phyloP scores from a whole-genome alignment of 2,329 filamentous ascomycete genomes.

The Huntiella omanensis region DNA sequence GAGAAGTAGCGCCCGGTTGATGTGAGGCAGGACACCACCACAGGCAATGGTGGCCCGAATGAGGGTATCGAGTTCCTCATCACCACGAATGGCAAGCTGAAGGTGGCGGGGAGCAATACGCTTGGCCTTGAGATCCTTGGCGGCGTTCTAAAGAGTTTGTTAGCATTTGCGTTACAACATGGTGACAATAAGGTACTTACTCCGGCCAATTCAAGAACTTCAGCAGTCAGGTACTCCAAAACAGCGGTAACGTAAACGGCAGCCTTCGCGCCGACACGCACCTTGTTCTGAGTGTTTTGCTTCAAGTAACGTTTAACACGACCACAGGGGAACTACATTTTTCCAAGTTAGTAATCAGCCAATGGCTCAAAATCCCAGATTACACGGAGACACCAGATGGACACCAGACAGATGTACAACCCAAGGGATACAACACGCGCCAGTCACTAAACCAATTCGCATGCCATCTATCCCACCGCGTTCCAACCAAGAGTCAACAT shows the following conservation, averaged over 20 bases:
- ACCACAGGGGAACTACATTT: constrained; percentile 90
- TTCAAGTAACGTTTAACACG: constrained; percentile 99
- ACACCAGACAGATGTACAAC: too few species aligned
- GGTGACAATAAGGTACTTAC: constrained; percentile 27
- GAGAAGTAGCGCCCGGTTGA: constrained; percentile 88
- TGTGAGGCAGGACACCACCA: constrained; percentile 93
- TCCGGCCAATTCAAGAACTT: constrained; percentile 95
- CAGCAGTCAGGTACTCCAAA: constrained; percentile 93
- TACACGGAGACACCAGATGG: too few species aligned
- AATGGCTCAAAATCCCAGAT: background rate
- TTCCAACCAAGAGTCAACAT: too few species aligned
- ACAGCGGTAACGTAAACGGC: constrained; percentile 95
- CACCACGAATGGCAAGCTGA: constrained; percentile 92
- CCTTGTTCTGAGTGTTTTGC: constrained; percentile 98
- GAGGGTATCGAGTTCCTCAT: constrained; percentile 93
- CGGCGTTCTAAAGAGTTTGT: constrained; percentile 51
- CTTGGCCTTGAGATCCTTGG: constrained; percentile 99
- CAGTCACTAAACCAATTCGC: too few species aligned
- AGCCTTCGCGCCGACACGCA: constrained; percentile 94
- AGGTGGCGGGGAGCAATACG: constrained; percentile 96
- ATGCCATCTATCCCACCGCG: too few species aligned
- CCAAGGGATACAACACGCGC: too few species aligned
- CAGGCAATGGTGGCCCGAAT: constrained; percentile 97
- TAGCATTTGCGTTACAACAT: constrained; percentile 8
- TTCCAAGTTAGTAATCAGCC: background rate